A percentile compares a stretch with the other conserved stretches of the same genome.
Evolutionary conservation across 2,329 filamentous ascomycete genomes (phyloP).

Genomic region (Hypoxylon sp.): DNA sequence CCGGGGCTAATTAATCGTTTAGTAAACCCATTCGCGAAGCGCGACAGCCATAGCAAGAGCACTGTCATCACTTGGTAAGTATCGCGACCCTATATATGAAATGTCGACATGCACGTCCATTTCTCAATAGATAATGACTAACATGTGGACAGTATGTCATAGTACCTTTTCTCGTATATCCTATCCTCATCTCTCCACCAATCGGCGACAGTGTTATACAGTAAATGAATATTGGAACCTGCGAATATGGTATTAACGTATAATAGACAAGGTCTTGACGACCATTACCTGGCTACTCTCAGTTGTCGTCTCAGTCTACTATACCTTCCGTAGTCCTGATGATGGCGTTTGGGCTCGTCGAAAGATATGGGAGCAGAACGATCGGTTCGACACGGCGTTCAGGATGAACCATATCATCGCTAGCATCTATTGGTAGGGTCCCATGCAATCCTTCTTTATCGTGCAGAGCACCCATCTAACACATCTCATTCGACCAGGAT

Average conservation of each 20-base stretch:
- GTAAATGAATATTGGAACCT: neutral
- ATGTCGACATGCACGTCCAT: conserved; percentile 12
- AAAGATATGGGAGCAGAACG: conserved; percentile 83
- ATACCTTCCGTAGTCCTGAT: conserved; percentile 74
- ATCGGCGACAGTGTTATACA: neutral
- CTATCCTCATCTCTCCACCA: neutral
- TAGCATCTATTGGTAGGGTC: conserved; percentile 80
- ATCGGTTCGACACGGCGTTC: conserved; percentile 77
- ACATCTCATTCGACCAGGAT: conserved; percentile 65
- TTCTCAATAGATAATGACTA: conserved; percentile 3
- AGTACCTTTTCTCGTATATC: neutral
- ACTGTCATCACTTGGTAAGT: conserved; percentile 70
- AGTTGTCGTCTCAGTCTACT: conserved; percentile 80
- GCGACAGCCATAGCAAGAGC: conserved; percentile 73
- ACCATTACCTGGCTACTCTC: conserved; percentile 81
- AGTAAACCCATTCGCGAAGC: conserved; percentile 84
- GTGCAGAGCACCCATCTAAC: neutral
- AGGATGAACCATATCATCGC: conserved; percentile 76
- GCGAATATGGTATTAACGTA: conserved; percentile 15
- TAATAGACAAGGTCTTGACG: conserved; percentile 78
- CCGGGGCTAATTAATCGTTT: conserved; percentile 10
- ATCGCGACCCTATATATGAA: neutral
- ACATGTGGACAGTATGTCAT: conserved; percentile 29
- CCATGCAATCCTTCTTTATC: neutral
- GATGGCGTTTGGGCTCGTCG: conserved; percentile 72